These are phyloP conservation scores for Leavenworthia alabamica DNA, from an alignment of 345 rosid genomes.

Conservation along the genomic window DNA sequence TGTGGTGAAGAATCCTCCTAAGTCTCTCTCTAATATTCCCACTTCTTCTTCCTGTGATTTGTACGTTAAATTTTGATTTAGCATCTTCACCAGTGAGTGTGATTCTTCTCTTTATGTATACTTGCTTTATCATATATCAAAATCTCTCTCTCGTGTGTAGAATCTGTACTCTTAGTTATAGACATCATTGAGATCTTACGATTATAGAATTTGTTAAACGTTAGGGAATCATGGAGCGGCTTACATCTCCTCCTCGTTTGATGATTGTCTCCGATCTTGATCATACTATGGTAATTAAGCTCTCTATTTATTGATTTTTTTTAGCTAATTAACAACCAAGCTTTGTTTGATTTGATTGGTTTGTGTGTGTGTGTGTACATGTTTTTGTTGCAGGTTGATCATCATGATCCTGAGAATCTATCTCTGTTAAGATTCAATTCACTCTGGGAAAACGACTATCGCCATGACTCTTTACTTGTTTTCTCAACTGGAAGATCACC, in stretches of 20 bases:
- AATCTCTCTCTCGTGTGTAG: too few relatives aligned
- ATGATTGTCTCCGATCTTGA: constrained; percentile 98
- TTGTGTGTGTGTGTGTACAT: neutral
- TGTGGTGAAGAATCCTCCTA: too few relatives aligned
- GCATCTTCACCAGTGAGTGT: too few relatives aligned
- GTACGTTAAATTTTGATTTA: too few relatives aligned
- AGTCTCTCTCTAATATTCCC: too few relatives aligned
- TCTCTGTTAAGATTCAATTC: constrained; percentile 84
- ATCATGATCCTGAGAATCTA: constrained; percentile 77
- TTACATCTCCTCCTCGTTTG: constrained; percentile 58
- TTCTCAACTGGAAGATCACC: constrained; percentile 96
- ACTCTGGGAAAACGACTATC: constrained; percentile 72
- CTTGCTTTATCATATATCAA: too few relatives aligned
- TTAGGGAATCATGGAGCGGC: constrained; percentile 54
- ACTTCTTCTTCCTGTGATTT: too few relatives aligned
- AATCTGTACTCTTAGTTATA: too few relatives aligned
- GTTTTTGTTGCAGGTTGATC: constrained; percentile 64
- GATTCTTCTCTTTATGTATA: too few relatives aligned
- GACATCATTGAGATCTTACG: too few relatives aligned
- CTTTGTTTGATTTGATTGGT: neutral
- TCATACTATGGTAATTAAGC: constrained; percentile 64
- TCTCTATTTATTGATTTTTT: neutral
- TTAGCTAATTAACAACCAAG: neutral
- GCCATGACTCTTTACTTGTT: constrained; percentile 79
- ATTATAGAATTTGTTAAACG: neutral